These are phyloP conservation scores for Chrysanthemum makinoi DNA, from an alignment of 129 eudicot species.

Conservation along the genomic window DNA sequence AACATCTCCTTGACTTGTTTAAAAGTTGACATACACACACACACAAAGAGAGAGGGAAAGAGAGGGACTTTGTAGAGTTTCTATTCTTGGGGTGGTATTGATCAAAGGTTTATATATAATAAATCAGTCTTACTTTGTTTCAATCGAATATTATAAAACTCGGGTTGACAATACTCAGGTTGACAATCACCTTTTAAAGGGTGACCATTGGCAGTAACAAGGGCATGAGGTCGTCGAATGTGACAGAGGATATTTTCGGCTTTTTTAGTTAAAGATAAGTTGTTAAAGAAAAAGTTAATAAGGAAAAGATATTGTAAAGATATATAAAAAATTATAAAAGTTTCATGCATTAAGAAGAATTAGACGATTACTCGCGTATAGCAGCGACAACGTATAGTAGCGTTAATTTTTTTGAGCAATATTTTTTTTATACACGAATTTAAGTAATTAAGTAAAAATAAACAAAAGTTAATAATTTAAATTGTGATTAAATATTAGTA, in stretches of 20 bases:
- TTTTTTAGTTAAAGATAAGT: too few species aligned
- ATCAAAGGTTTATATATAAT: constrained; percentile 18
- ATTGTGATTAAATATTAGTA: too few species aligned
- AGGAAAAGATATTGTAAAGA: not conserved
- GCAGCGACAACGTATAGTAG: too few species aligned
- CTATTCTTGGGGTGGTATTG: not conserved
- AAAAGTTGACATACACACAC: constrained; percentile 6
- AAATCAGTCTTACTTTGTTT: not conserved
- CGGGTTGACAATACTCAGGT: not conserved
- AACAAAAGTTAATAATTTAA: too few species aligned
- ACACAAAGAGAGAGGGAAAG: constrained; percentile 4
- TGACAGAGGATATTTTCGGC: not conserved
- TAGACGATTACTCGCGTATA: too few species aligned
- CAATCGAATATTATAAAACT: not conserved
- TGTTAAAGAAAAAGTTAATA: not conserved
- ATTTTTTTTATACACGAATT: too few species aligned
- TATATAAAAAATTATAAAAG: not conserved
- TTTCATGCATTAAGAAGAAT: too few species aligned
- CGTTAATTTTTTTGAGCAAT: too few species aligned
- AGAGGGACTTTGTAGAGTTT: not conserved
- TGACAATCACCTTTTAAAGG: not conserved
- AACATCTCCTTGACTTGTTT: constrained; percentile 8
- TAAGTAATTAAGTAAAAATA: too few species aligned
- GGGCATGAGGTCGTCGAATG: not conserved
- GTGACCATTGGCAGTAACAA: constrained; percentile 9